Evolutionary conservation across 2,329 filamentous ascomycete species (phyloP).

Genomic region (Diplocarpon rosae): DNA sequence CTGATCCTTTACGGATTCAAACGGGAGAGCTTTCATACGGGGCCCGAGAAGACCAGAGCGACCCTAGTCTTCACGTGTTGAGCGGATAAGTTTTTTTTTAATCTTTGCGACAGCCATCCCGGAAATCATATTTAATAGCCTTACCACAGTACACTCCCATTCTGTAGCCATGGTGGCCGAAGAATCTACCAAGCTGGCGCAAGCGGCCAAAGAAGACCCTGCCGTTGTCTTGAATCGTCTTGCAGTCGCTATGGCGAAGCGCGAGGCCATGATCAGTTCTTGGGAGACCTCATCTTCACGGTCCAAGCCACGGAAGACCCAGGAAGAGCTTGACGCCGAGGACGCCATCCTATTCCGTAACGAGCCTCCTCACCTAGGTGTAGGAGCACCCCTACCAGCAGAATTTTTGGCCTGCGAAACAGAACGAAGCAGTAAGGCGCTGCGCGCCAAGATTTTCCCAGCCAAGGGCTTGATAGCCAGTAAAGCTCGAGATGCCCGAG

Average conservation of each 20-base stretch:
- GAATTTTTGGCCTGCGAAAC: constrained; percentile 23
- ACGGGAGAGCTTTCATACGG: constrained; percentile 14
- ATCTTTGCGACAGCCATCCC: constrained; percentile 1
- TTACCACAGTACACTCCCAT: too few relatives aligned
- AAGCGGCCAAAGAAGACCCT: constrained; percentile 21
- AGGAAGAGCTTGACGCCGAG: constrained; percentile 27
- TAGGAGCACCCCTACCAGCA: constrained; percentile 25
- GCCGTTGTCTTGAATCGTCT: constrained; percentile 26
- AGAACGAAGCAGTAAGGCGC: constrained; percentile 24
- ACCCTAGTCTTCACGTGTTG: constrained; percentile 12
- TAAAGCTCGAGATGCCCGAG: constrained; percentile 26
- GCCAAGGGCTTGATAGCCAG: constrained; percentile 24
- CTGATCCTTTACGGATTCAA: constrained; percentile 15
- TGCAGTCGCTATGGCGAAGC: constrained; percentile 25
- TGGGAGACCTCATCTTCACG: constrained; percentile 22
- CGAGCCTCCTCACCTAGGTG: constrained; percentile 23
- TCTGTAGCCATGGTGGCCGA: constrained; percentile 15
- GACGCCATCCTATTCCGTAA: constrained; percentile 23
- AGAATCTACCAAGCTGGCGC: constrained; percentile 12
- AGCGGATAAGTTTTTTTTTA: not conserved
- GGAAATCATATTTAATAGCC: too few relatives aligned
- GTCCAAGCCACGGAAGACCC: constrained; percentile 17
- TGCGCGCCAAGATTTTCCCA: constrained; percentile 26
- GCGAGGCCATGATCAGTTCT: constrained; percentile 25
- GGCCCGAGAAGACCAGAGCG: constrained; percentile 5